Evolutionary conservation across 345 rosid species (phyloP).

Genomic region (Citrus hindsii): DNA sequence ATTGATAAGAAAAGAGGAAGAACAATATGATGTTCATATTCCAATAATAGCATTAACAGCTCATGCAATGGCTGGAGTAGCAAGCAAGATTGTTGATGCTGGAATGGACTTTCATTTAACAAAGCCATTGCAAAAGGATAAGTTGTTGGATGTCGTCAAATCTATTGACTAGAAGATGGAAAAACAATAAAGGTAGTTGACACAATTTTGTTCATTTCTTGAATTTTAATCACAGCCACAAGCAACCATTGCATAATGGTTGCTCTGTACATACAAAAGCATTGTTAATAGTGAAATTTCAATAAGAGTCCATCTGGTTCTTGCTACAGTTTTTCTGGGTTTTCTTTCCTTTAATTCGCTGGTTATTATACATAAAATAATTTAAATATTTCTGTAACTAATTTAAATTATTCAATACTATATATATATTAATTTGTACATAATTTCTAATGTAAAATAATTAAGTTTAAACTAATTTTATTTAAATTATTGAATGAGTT

Average conservation of each 20-base stretch:
- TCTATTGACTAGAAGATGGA: slow-evolving; percentile 3
- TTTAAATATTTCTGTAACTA: too few relatives aligned
- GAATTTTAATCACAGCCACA: background rate
- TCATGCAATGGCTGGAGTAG: slow-evolving; percentile 19
- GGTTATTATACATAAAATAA: too few relatives aligned
- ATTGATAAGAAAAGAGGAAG: slow-evolving; percentile 30
- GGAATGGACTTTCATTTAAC: slow-evolving; percentile 38
- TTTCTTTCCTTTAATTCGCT: too few relatives aligned
- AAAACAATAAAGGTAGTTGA: background rate
- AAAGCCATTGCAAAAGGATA: slow-evolving; percentile 20
- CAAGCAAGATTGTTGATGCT: slow-evolving; percentile 15
- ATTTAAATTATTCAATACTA: too few relatives aligned
- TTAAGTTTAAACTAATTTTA: too few relatives aligned
- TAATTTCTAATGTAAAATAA: too few relatives aligned
- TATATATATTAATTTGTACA: too few relatives aligned
- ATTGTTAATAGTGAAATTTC: background rate
- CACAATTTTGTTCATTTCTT: background rate
- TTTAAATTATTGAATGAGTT: too few relatives aligned
- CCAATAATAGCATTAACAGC: slow-evolving; percentile 39
- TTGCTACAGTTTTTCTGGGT: too few relatives aligned
- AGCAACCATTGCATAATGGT: background rate
- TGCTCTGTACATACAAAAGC: background rate
- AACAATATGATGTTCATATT: slow-evolving; percentile 12
- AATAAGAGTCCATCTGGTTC: background rate
- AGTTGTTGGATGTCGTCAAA: slow-evolving; percentile 10